A percentile compares a stretch with the other conserved stretches of the same genome.
These are phyloP conservation scores for Ophiostoma novo-ulmi DNA, from an alignment of 2,329 filamentous ascomycete genomes.

Conservation along the genomic window DNA sequence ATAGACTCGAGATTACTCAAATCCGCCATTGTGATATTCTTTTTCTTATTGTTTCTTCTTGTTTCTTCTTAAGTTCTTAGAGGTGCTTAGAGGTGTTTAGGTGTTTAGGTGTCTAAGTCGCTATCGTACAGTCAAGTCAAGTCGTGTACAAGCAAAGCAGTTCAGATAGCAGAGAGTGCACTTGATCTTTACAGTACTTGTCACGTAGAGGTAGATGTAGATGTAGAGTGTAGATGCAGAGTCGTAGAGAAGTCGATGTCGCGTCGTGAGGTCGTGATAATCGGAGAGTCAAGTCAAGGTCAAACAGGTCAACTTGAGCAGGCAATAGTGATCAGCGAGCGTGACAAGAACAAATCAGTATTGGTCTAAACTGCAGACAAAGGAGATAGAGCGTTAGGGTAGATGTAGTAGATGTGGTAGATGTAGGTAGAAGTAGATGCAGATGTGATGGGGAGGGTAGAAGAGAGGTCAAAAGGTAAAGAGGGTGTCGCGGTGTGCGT, in stretches of 20 bases:
- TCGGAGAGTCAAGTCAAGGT: neutral
- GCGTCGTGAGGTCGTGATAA: neutral
- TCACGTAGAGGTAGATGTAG: neutral
- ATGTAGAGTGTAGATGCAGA: neutral
- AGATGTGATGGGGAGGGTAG: neutral
- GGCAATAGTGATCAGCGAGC: neutral
- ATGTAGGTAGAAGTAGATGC: neutral
- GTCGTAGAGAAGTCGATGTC: neutral
- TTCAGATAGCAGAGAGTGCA: neutral
- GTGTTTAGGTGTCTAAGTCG: neutral
- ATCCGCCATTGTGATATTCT: slow-evolving; percentile 23
- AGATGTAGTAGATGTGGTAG: neutral
- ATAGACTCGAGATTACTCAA: slow-evolving; percentile 29
- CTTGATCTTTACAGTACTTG: neutral
- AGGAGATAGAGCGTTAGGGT: neutral
- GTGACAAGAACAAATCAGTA: slow-evolving; percentile 14
- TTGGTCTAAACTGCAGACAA: slow-evolving; percentile 17
- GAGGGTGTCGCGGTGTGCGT: no score
- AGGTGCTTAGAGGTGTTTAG: neutral
- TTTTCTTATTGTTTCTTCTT: neutral
- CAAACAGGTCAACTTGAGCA: slow-evolving; percentile 20
- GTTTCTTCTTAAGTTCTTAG: neutral
- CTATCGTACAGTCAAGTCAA: slow-evolving; percentile 3
- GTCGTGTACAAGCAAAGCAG: neutral
- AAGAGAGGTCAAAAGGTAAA: neutral